Base-by-base conservation (phyloP, 2,329 filamentous ascomycete species). In the Sporothrix pseudoabietina region DNA sequence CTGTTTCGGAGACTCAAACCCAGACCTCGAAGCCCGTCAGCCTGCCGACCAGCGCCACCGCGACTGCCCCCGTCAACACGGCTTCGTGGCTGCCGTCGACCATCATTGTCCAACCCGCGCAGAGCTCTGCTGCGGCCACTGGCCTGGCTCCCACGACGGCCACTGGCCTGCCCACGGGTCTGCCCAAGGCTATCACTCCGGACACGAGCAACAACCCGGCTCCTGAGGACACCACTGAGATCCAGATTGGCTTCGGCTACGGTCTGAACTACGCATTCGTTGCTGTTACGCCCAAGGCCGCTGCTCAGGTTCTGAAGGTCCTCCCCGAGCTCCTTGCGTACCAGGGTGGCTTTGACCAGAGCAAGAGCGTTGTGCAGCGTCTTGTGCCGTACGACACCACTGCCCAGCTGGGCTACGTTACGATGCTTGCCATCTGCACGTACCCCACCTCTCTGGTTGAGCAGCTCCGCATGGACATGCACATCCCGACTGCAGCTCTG, bases 241-340 rank as follows among this genome's bases (percentile, higher is more conserved):
- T 97, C 77, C 94, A 97, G 80, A 87, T 98, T 75, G 96, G 92
- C 47, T 98, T 98, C 86, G 84, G 89, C 71, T 91, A 90, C 79
- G 87, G 88, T 1, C 87, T 97, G 77, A 95, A 97, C 83, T 99
- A 96, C 81, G 84, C 87, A 9, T 97, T 97, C 79, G 92, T 98
- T 39, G 90, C 91, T 12, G 85, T 84, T 30, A 89, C 91, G 75
- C 85, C 89, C 16, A 86, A 91, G 76, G 92, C 94, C 22, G 92
- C 93, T 5, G 89, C 89, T 54, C 95, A 98, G 82, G 93, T 99
- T 78, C 97, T 98, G 84, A 83, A 88, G 71, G 92, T 89, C 76
- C 84, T 98, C 4, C 94, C 94, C 0, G 78, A 85, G 71, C 93
- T 92, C 76, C 85, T 97, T 69, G 84, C 87, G 1, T 87, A 91